Conservation (phyloP, 2,329 filamentous ascomycete species). For the Biscogniauxia marginata region DNA sequence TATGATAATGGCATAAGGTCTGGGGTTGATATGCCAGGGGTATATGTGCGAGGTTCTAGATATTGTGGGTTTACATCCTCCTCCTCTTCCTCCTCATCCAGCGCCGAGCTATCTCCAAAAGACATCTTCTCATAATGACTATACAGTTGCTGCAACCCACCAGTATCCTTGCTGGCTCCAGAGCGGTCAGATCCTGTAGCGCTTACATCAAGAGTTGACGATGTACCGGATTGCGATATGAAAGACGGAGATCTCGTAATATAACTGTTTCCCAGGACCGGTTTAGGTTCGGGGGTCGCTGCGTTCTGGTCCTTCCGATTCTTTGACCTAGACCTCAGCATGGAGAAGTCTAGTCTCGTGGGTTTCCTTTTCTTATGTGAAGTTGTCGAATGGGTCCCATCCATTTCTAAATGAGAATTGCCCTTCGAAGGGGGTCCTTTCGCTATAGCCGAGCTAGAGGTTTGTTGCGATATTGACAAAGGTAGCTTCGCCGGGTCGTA, state of each 20-base stretch:
- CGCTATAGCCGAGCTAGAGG: conserved; percentile 57
- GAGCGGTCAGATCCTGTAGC: conserved; percentile 22
- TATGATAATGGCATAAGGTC: conserved; percentile 23
- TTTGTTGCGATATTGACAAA: conserved; percentile 58
- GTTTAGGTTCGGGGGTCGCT: conserved; percentile 19
- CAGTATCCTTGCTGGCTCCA: conserved; percentile 32
- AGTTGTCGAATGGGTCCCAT: conserved; percentile 34
- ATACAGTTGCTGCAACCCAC: conserved; percentile 51
- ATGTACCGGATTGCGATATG: conserved; percentile 33
- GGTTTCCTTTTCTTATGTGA: conserved; percentile 51
- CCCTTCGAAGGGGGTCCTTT: conserved; percentile 52
- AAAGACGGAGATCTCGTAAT: conserved; percentile 43
- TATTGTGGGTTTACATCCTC: conserved; percentile 6
- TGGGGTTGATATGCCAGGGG: conserved; percentile 20
- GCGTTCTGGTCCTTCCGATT: conserved; percentile 34
- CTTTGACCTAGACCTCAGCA: conserved; percentile 35
- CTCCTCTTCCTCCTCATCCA: conserved; percentile 18
- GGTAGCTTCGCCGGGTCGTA: conserved; percentile 58
- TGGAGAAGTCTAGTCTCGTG: conserved; percentile 48
- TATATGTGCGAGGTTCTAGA: conserved; percentile 11
- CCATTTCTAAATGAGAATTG: conserved; percentile 46
- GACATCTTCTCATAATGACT: conserved; percentile 59
- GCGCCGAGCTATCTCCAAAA: conserved; percentile 40
- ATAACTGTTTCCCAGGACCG: conserved; percentile 38
- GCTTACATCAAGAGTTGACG: conserved; percentile 22